Base-by-base conservation (phyloP, 331 rosid species). In the Quercus lobata region DNA sequence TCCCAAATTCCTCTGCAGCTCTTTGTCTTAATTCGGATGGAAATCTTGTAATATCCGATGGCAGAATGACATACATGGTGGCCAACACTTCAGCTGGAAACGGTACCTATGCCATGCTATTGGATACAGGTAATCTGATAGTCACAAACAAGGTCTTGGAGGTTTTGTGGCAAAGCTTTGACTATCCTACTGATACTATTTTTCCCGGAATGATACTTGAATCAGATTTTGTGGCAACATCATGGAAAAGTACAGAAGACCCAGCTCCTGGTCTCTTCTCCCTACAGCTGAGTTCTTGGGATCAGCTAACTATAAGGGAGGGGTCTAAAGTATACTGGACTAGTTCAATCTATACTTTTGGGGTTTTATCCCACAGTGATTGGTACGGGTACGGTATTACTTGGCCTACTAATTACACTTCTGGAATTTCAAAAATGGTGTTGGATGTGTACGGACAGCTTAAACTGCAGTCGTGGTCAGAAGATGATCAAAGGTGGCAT, bases 91-190 rank as follows among this genome's bases (percentile, higher is more conserved):
- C 80, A 4, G 54, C 32, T 16, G 71, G 29, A 56, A 32, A 11
- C 0, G 22, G 54, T 17, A 29, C 22, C 14, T 16, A 29, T 6
- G 73, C 72, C 12, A 60, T 16, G 57, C 63, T 81, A 12, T 75
- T 81, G 68, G 73, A 57, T 29, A 34, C 75, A 0, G 79, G 72
- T 54, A 55, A 60, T 17, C 73, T 77, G 7, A 35, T 63, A 25
- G 24, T 78, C 16, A 73, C 5, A 49, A 77, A 66, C 56, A 34
- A 12, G 21, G 75, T 71, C n/a, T 19, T 14, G 7, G 9, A 14
- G 17, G 37, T 49, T 21, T 35, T 57, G 7, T 82, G 74, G 78
- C 82, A 82, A 24, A 82, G 82, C 34, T 82, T 82, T 22, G 76
- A 44, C 46, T 22, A 21, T 58, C 85, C 85, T 41, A 11, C 76